Base-by-base conservation (phyloP, 352 stramenopile genomes). In the Phytophthora ohioensis region DNA sequence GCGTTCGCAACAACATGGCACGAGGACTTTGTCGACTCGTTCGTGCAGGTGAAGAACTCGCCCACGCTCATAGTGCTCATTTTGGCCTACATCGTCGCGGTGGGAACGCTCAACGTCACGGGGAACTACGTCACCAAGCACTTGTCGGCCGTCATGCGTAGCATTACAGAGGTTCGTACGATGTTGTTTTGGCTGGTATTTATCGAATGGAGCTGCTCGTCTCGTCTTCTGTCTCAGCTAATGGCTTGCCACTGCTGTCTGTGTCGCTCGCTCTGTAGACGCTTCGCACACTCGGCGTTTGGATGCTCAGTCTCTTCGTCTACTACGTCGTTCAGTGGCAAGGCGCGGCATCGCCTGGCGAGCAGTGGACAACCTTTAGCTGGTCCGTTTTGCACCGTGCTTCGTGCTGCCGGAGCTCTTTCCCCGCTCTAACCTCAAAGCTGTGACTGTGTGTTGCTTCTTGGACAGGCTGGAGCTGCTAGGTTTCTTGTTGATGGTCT, bases 101-200 rank as follows among this genome's bases (percentile, higher is more conserved):
- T 95, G 36, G 85, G 87, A n/a, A 91, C 84, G 41, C 80, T 93
- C 55, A 95, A 95, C 48, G 87, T 93, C 32, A 91, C 85, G 4
- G 88, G 73, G 36, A 95, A 92, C 64, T 94, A 94, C 73, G 88
- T 95, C 10, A 95, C 88, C 47, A 95, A 95, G 77, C 87, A 95
- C 63, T 73, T 95, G 12, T 93, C 85, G 32, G 83, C 86, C 1
- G 85, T 94, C 71, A 91, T 95, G 78, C 86, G 88, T 45, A 92
- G 83, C 67, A 95, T 95, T 54, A 68, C 79, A 43, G 88, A 94
- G 82, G 86, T 94, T 47, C n/a, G 55, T 48, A 59, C n/a, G 67
- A 61, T 47, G 38, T 6, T 53, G 31, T 1, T 21, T 51, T 69
- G 36, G 36, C 11, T 62, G 41, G 32, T 67, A 35, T 57, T 58